phyloP scores from a whole-genome alignment of 768 basidiomycete species.

The Zangia roseola region DNA sequence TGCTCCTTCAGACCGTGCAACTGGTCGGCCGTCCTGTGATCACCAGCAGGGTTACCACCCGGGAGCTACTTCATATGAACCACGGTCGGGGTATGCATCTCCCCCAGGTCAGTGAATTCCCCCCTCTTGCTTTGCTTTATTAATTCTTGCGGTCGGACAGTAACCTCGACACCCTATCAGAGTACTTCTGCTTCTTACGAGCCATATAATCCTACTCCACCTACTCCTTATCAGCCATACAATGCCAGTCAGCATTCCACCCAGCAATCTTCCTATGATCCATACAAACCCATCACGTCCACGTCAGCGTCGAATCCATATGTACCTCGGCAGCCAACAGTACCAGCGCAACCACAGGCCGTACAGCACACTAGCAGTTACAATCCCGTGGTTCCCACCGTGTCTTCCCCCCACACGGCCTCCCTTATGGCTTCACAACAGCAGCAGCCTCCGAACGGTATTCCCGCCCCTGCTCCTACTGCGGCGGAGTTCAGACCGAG shows the following conservation, averaged over 20 bases:
- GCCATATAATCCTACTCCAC: slow-evolving; percentile 23
- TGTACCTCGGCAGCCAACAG: slow-evolving; percentile 13
- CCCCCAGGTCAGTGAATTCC: slow-evolving; percentile 24
- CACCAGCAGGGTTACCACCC: slow-evolving; percentile 35
- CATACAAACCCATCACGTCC: slow-evolving; percentile 34
- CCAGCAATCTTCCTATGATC: slow-evolving; percentile 29
- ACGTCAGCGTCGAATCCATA: slow-evolving; percentile 21
- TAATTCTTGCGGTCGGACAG: slow-evolving; percentile 10
- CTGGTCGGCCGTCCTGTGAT: slow-evolving; percentile 15
- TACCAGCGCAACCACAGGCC: slow-evolving; percentile 20
- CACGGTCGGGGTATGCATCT: slow-evolving; percentile 15
- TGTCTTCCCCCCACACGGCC: slow-evolving; percentile 25
- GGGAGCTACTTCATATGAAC: slow-evolving; percentile 27
- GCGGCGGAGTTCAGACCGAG: slow-evolving; percentile 59
- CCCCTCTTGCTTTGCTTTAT: neutral
- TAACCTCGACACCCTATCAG: slow-evolving; percentile 11
- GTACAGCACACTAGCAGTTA: slow-evolving; percentile 34
- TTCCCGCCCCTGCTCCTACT: slow-evolving; percentile 34
- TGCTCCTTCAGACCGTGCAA: slow-evolving; percentile 10
- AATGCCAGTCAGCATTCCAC: slow-evolving; percentile 12
- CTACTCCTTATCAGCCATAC: slow-evolving; percentile 16
- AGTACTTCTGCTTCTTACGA: slow-evolving; percentile 19
- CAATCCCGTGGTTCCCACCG: slow-evolving; percentile 23
- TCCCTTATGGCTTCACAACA: slow-evolving; percentile 13
- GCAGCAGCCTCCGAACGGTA: slow-evolving; percentile 17